Conservation (phyloP, 176 grass and related monocot genomes). For the Coix lacrymajobi region DNA sequence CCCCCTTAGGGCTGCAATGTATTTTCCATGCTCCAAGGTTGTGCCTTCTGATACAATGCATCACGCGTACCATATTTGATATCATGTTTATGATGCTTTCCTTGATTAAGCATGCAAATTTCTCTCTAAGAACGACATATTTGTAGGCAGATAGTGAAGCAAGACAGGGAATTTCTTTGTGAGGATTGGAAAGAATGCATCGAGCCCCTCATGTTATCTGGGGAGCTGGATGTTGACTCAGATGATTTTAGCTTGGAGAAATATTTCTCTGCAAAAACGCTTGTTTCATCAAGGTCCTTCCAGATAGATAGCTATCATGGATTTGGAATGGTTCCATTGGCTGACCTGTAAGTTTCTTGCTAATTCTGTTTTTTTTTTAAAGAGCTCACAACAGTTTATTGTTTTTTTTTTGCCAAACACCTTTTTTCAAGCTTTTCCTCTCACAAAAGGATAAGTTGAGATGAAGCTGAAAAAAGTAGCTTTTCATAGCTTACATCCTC, state of each 20-base stretch:
- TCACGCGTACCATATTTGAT: not conserved
- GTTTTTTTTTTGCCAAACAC: too few species aligned
- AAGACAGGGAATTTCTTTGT: conserved; percentile 60
- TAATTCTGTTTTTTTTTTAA: too few species aligned
- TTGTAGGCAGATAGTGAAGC: conserved; percentile 85
- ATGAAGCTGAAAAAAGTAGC: too few species aligned
- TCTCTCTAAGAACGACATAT: conserved; percentile 25
- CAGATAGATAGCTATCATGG: conserved; percentile 68
- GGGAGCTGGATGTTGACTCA: conserved; percentile 44
- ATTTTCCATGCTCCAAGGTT: not conserved
- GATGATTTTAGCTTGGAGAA: conserved; percentile 72
- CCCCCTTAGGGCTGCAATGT: not conserved
- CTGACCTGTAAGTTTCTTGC: conserved; percentile 72
- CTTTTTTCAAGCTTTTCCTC: too few species aligned
- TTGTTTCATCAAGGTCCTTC: conserved; percentile 89
- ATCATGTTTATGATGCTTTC: not conserved
- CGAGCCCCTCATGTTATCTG: conserved; percentile 55
- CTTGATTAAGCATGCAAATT: not conserved
- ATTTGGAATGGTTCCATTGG: conserved; percentile 93
- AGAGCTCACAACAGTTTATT: too few species aligned
- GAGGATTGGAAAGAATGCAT: conserved; percentile 95
- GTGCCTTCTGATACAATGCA: not conserved
- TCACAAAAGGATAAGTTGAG: too few species aligned
- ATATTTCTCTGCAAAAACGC: conserved; percentile 79
- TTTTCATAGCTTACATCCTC: too few species aligned